Percentiles rank a stretch among this genome's conserved stretches.
Evolutionary conservation across 495 filamentous ascomycete genomes (phyloP).

Genomic region (Aeminium ludgeri): DNA sequence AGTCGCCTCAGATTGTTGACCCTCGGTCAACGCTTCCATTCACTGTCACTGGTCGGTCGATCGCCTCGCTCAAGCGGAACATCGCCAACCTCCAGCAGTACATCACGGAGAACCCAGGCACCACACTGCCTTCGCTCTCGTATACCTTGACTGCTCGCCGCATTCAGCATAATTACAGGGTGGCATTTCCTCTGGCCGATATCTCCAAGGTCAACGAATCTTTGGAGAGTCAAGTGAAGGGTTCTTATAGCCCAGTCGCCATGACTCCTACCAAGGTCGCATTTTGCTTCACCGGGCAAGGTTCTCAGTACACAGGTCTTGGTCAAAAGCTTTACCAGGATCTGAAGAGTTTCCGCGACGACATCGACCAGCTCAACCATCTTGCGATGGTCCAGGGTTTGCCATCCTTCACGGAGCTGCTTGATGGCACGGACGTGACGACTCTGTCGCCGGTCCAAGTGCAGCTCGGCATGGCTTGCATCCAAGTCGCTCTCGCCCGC

Average conservation of each 20-base stretch:
- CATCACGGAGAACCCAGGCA: slow-evolving; percentile 32
- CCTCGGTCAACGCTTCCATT: slow-evolving; percentile 34
- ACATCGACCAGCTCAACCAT: slow-evolving; percentile 53
- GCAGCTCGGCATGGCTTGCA: slow-evolving; percentile 59
- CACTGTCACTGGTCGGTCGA: slow-evolving; percentile 36
- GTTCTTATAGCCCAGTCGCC: slow-evolving; percentile 29
- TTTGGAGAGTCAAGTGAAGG: slow-evolving; percentile 26
- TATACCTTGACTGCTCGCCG: slow-evolving; percentile 31
- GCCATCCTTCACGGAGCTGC: slow-evolving; percentile 47
- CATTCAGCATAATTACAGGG: slow-evolving; percentile 31
- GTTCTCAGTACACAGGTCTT: slow-evolving; percentile 42
- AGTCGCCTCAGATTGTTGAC: slow-evolving; percentile 33
- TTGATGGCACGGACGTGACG: slow-evolving; percentile 43
- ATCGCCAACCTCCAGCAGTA: slow-evolving; percentile 34
- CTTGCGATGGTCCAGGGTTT: slow-evolving; percentile 54
- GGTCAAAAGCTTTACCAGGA: slow-evolving; percentile 54
- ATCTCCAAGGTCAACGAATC: slow-evolving; percentile 26
- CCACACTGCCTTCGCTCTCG: slow-evolving; percentile 25
- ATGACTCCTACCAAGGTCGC: slow-evolving; percentile 30
- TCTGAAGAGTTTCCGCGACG: slow-evolving; percentile 47
- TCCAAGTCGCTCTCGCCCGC: slow-evolving; percentile 72
- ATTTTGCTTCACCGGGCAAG: slow-evolving; percentile 38
- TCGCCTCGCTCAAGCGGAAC: slow-evolving; percentile 39
- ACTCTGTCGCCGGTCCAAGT: slow-evolving; percentile 56
- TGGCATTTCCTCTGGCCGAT: slow-evolving; percentile 24